Percentiles rank a stretch among this genome's conserved stretches.
Evolutionary conservation across 495 filamentous ascomycete genomes (phyloP).

Genomic region (Trichocladium antarcticum): DNA sequence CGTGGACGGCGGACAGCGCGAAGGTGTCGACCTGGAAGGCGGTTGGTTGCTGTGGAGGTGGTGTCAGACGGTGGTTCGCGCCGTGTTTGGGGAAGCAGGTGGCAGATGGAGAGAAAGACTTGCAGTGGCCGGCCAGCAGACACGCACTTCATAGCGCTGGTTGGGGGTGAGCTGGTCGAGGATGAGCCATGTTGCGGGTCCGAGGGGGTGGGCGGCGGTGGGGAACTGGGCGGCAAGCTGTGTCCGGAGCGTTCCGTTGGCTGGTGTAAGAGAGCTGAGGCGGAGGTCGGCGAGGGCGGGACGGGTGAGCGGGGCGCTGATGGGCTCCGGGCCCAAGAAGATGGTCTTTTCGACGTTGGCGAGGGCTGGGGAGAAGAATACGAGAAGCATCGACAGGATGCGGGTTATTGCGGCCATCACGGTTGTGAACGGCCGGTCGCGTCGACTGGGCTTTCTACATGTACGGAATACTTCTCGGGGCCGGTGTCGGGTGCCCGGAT

Average conservation of each 20-base stretch:
- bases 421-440: background rate
- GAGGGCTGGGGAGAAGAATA: conserved; percentile 3
- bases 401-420: background rate
- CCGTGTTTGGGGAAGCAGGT: background rate
- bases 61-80: background rate
- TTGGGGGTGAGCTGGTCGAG: conserved; percentile 61
- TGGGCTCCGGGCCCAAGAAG: conserved; percentile 58
- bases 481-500: no score
- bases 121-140: conserved; percentile 93
- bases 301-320: conserved; percentile 38
- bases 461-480: no score
- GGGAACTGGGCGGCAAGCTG: conserved; percentile 58
- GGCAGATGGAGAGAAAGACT: conserved; percentile 22
- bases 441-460: no score
- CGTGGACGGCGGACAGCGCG: conserved; percentile 46
- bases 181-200: conserved; percentile 67
- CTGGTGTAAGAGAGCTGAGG: conserved; percentile 54
- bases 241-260: conserved; percentile 44
- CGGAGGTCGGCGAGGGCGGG: conserved; percentile 37
- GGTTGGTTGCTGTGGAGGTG: conserved; percentile 68
- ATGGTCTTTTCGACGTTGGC: conserved; percentile 89
- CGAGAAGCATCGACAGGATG: background rate
- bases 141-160: conserved; percentile 79
- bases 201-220: conserved; percentile 38
- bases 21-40: conserved; percentile 58